Evolutionary conservation across 2,329 filamentous ascomycete genomes (phyloP).

Genomic region (Triangularia verruculosa): DNA sequence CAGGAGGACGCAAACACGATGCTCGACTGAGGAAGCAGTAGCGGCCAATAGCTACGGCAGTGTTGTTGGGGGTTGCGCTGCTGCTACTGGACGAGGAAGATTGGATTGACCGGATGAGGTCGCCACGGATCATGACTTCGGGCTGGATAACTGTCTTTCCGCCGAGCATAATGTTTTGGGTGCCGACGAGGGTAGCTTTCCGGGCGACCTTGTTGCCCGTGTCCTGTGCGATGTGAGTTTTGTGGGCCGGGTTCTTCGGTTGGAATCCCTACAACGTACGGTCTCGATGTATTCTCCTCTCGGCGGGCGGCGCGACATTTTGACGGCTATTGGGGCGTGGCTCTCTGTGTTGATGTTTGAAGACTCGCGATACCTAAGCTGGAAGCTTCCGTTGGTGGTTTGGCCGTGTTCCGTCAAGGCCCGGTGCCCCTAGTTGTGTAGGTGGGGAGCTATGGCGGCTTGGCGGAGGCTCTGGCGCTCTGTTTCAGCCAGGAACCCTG

Average conservation of each 20-base stretch:
- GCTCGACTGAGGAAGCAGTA: conserved; percentile 85
- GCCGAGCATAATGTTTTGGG: conserved; percentile 95
- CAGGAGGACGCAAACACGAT: conserved; percentile 77
- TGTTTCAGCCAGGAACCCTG: neutral
- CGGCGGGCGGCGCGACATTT: conserved; percentile 71
- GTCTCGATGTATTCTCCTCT: conserved; percentile 98
- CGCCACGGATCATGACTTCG: conserved; percentile 89
- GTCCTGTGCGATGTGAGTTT: conserved; percentile 59
- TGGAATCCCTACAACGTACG: neutral
- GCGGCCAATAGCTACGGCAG: conserved; percentile 81
- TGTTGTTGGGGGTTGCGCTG: conserved; percentile 48
- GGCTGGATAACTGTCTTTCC: conserved; percentile 95
- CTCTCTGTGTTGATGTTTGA: neutral
- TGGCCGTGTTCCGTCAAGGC: neutral
- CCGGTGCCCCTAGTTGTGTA: neutral
- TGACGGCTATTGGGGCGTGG: conserved; percentile 23
- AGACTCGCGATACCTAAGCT: neutral
- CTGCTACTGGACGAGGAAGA: conserved; percentile 39
- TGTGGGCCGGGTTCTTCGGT: neutral
- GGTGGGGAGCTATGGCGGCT: neutral
- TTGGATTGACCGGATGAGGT: conserved; percentile 64
- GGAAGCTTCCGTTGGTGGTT: too few relatives aligned
- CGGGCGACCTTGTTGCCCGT: conserved; percentile 98
- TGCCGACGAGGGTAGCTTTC: conserved; percentile 86
- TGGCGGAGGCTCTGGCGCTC: neutral